Evolutionary conservation across 108 stramenopile species (phyloP).

Genomic region (Nannochloropsis gaditana): DNA sequence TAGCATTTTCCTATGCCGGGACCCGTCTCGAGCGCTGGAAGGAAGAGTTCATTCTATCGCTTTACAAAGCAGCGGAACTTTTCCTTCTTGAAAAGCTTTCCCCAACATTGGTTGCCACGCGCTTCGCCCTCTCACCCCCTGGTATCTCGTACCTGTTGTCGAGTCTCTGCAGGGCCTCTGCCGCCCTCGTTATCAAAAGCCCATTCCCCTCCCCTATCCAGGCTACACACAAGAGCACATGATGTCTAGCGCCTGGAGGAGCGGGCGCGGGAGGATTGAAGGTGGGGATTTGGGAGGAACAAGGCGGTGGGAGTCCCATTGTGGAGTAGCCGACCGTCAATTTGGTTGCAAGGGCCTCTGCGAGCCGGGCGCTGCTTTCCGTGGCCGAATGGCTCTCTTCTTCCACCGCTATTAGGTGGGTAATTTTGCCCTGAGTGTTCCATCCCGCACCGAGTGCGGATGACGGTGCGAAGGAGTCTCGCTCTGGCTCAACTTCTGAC

Average conservation of each 20-base stretch:
- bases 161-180: background rate
- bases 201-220: constrained; percentile 2
- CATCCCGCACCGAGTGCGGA: background rate
- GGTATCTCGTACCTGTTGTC: background rate
- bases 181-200: background rate
- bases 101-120: no score
- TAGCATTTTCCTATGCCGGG: no score
- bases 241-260: background rate
- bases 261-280: background rate
- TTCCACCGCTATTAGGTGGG: background rate
- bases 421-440: background rate
- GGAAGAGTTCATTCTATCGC: no score
- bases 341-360: background rate
- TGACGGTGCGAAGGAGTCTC: background rate
- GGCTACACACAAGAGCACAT: background rate
- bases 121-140: no score
- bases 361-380: background rate
- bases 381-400: background rate
- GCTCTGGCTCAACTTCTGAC: background rate
- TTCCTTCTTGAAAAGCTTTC: no score
- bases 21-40: no score
- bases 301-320: background rate
- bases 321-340: no score
- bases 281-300: background rate
- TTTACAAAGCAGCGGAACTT: no score